Percentiles rank a stretch among this genome's conserved stretches.
Evolutionary conservation across 169 alveolate species (phyloP).

Genomic region (Ichthyophthirius multifiliis): DNA sequence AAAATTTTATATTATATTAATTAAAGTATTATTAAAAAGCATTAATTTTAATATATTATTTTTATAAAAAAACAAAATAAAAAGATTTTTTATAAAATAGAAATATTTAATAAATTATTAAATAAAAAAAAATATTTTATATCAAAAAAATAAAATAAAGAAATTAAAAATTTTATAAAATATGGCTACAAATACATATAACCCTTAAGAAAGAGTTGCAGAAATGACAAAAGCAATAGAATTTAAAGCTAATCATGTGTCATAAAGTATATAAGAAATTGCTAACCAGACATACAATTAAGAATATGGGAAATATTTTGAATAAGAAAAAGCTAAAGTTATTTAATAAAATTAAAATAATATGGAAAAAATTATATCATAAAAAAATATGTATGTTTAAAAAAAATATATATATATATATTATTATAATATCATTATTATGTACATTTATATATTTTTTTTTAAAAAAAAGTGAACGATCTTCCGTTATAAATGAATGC

Average conservation of each 20-base stretch:
- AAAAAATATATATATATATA: no score
- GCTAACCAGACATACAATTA: neutral
- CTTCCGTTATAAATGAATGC: slow-evolving; percentile 20
- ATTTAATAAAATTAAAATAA: neutral
- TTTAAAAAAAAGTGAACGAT: slow-evolving; percentile 28
- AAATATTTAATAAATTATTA: neutral
- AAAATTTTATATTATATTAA: no score
- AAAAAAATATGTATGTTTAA: neutral
- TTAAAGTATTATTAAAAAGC: no score
- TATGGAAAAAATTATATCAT: neutral
- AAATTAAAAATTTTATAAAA: neutral
- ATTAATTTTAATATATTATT: no score
- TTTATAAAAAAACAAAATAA: no score
- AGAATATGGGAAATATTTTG: neutral
- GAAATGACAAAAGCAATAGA: neutral
- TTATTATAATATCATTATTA: no score
- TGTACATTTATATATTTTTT: neutral
- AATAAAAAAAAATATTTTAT: neutral
- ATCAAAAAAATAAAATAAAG: neutral
- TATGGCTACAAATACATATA: neutral
- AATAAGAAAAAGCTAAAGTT: neutral
- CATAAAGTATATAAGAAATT: neutral
- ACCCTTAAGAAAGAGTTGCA: neutral
- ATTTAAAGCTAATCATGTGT: neutral
- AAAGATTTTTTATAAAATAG: no score